A percentile compares a stretch with the other conserved stretches of the same genome.
Evolutionary conservation across 2,329 filamentous ascomycete species (phyloP).

Genomic region (Thelonectria discophora): DNA sequence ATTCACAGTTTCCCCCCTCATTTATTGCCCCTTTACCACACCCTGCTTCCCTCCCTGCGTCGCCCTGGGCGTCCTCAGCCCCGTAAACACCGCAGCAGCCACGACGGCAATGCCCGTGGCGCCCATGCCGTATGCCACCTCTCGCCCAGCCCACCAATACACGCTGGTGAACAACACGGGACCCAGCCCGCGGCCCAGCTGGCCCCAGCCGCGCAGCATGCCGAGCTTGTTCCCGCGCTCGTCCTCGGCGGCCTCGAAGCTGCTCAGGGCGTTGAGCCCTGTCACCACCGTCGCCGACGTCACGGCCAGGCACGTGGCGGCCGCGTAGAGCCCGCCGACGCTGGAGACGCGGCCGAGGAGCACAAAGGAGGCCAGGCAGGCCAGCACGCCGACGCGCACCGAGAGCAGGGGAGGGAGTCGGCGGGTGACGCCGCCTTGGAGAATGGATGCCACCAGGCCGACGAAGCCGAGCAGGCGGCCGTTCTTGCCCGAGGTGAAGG

Average conservation of each 20-base stretch:
- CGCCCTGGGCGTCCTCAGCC: conserved; percentile 70
- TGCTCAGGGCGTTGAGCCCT: conserved; percentile 88
- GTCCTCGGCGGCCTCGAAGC: conserved; percentile 81
- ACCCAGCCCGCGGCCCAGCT: conserved; percentile 86
- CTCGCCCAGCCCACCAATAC: conserved; percentile 97
- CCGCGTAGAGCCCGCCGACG: conserved; percentile 77
- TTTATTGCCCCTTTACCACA: conserved; percentile 30
- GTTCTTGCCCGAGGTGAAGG: conserved; percentile 80
- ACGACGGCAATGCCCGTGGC: conserved; percentile 83
- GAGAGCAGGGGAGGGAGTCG: conserved; percentile 82
- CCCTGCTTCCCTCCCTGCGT: conserved; percentile 31
- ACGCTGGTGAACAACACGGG: conserved; percentile 91
- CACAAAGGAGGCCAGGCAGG: conserved; percentile 82
- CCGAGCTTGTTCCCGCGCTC: conserved; percentile 90
- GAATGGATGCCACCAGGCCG: conserved; percentile 87
- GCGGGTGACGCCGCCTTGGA: conserved; percentile 91
- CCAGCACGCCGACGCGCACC: conserved; percentile 79
- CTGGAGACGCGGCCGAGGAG: conserved; percentile 76
- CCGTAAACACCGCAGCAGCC: conserved; percentile 73
- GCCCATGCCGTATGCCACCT: conserved; percentile 84
- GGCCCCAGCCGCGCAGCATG: conserved; percentile 81
- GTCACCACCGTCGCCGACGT: conserved; percentile 96
- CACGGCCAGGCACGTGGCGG: conserved; percentile 84
- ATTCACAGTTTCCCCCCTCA: too few relatives aligned
- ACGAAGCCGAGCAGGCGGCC: conserved; percentile 90